These are phyloP conservation scores for Cadophora sp. DNA, from an alignment of 2,329 filamentous ascomycete genomes.

Conservation along the genomic window DNA sequence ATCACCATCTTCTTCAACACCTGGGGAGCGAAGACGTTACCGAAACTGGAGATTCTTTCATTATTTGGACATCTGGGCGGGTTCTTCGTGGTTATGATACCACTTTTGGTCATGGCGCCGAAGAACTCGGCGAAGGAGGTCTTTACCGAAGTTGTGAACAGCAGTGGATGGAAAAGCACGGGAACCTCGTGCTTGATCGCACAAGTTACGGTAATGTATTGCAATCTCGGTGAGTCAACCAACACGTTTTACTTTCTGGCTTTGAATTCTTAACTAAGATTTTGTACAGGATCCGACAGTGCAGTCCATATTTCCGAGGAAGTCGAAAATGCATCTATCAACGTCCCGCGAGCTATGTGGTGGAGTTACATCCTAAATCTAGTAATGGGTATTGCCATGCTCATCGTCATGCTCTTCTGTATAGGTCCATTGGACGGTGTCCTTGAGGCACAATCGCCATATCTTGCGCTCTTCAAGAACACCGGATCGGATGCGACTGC, in stretches of 20 bases:
- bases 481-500: slow-evolving; percentile 51
- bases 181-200: slow-evolving; percentile 47
- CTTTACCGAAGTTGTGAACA: slow-evolving; percentile 44
- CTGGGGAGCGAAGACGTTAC: slow-evolving; percentile 47
- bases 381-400: slow-evolving; percentile 49
- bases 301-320: slow-evolving; percentile 55
- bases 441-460: slow-evolving; percentile 51
- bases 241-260: not conserved
- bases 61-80: slow-evolving; percentile 53
- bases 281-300: slow-evolving; percentile 31
- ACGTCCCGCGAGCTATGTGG: slow-evolving; percentile 56
- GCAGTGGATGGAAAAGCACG: slow-evolving; percentile 44
- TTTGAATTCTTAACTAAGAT: not conserved
- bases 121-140: slow-evolving; percentile 39
- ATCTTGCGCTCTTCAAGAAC: slow-evolving; percentile 50
- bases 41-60: slow-evolving; percentile 51
- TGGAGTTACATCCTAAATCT: slow-evolving; percentile 55
- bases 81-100: slow-evolving; percentile 51
- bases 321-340: slow-evolving; percentile 53
- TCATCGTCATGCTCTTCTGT: slow-evolving; percentile 47
- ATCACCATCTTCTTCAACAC: slow-evolving; percentile 54
- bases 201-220: slow-evolving; percentile 42
- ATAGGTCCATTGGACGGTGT: slow-evolving; percentile 45
- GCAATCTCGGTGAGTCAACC: slow-evolving; percentile 40
- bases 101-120: slow-evolving; percentile 45